Base-by-base conservation (phyloP, 148 eudicot genomes). In the Fallopia convolvulus region DNA sequence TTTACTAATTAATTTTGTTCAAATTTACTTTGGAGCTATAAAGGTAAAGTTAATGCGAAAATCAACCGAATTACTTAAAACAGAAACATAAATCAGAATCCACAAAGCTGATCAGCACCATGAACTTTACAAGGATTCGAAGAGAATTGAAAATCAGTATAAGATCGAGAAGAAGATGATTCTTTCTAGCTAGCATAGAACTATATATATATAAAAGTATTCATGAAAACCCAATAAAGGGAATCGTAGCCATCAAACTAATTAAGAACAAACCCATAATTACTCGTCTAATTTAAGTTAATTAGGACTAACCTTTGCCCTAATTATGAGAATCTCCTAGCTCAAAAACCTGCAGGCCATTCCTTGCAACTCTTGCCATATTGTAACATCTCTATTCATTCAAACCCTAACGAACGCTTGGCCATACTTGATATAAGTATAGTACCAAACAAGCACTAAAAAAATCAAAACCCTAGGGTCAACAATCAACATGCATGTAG, bases 291-390 rank as follows among this genome's bases (percentile, higher is more conserved):
- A 63, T 30, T 63, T 6, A 36, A 68, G 72, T 36, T 68, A 68
- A 68, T 68, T 68, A 68, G 72, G 72, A 68, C 72, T 68, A 68
- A 14, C 72, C 42, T 68, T 68, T 68, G 72, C 72, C 72, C 72
- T 68, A 68, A 68, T 68, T 36, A 68, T 4, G 44, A 14, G 39
- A 68, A 33, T 68, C 46, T 36, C 72, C 72, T 68, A 68, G 21
- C 44, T 21, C 9, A 68, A 36, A 15, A 68, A 66, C 33, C 41
- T 33, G 66, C 66, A 65, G 71, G 71, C 42, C 71, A 32, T 32
- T 32, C 72, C 72, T 33, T 66, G 72, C 68, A 9, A 61, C 65
- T 58, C 32, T 50, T 53, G 15, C 3, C 50, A 48, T 42, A 48
- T 48, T 48, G 23, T 55, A 20, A 18, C 61, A 55, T 55, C 23